Conservation (phyloP, 2,329 filamentous ascomycete genomes). For the Pyricularia sp. region DNA sequence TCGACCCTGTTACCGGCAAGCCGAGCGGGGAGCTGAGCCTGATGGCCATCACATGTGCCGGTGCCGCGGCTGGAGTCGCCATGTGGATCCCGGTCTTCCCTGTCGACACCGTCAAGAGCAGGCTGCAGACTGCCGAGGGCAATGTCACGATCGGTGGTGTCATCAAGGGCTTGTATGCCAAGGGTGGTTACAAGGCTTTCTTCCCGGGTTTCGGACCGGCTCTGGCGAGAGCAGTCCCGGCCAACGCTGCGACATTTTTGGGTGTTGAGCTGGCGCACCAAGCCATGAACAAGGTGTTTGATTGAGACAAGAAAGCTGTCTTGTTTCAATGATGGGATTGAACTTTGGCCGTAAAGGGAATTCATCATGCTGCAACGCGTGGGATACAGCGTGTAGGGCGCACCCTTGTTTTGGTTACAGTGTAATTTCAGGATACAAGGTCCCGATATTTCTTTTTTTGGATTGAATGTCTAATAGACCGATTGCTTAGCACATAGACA, state of each 20-base stretch:
- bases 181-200: slow-evolving; percentile 81
- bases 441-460: background rate
- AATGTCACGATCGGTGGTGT: slow-evolving; percentile 73
- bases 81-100: slow-evolving; percentile 99
- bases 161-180: slow-evolving; percentile 71
- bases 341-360: background rate
- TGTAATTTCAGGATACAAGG: background rate
- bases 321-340: background rate
- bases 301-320: slow-evolving; percentile 16
- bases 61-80: slow-evolving; percentile 83
- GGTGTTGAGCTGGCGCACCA: slow-evolving; percentile 78
- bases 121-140: slow-evolving; percentile 84
- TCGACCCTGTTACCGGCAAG: slow-evolving; percentile 64
- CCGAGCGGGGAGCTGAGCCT: slow-evolving; percentile 71
- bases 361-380: background rate
- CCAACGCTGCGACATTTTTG: slow-evolving; percentile 91
- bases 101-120: slow-evolving; percentile 90
- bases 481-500: background rate
- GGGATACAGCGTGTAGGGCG: background rate
- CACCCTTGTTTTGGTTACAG: background rate
- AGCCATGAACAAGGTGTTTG: slow-evolving; percentile 70
- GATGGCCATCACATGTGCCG: slow-evolving; percentile 73
- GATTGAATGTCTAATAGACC: background rate
- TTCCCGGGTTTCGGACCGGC: slow-evolving; percentile 96
- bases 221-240: slow-evolving; percentile 83